Evolutionary conservation across 441 rosid genomes (phyloP).

Genomic region (Gossypium trilobum): DNA sequence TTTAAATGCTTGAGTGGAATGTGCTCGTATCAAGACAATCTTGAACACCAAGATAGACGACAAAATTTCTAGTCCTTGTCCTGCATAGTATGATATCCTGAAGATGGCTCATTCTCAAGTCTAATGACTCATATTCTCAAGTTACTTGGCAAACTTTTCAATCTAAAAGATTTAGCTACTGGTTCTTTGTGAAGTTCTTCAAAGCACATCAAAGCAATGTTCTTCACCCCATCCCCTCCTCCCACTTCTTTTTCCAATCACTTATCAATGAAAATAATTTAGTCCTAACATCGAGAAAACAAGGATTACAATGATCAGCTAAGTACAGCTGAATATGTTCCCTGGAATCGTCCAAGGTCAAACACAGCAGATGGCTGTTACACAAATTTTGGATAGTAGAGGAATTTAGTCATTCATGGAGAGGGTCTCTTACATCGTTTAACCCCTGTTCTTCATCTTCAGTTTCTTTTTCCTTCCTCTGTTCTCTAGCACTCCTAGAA

Average conservation of each 20-base stretch:
- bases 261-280: neutral
- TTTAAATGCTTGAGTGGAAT: neutral
- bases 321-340: constrained; percentile 25
- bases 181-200: neutral
- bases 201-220: neutral
- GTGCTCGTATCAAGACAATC: neutral
- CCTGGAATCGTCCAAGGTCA: constrained; percentile 26
- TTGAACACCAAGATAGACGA: neutral
- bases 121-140: neutral
- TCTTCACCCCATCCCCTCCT: neutral
- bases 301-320: constrained; percentile 17
- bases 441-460: constrained; percentile 65
- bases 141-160: neutral
- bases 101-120: neutral
- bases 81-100: neutral
- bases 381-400: neutral
- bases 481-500: constrained; percentile 22
- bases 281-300: neutral
- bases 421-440: constrained; percentile 24
- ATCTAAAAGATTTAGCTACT: neutral
- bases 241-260: neutral
- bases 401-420: neutral
- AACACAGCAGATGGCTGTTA: constrained; percentile 24
- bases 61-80: neutral
- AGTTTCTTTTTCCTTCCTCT: constrained; percentile 32